Base-by-base conservation (phyloP, 495 filamentous ascomycete genomes). In the Cryomyces antarcticus region DNA sequence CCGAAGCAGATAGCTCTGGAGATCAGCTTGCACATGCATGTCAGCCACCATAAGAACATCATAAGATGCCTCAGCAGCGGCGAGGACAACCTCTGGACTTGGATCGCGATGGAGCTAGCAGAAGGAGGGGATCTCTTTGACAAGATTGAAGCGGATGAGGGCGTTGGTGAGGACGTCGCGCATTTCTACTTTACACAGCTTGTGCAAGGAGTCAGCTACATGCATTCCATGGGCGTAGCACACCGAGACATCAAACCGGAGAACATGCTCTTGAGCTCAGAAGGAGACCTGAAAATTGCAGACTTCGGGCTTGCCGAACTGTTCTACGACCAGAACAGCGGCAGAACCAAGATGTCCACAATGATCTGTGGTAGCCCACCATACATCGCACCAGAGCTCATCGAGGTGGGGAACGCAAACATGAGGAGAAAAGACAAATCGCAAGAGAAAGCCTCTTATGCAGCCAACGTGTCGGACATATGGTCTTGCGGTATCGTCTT, bases 21-120 rank as follows among this genome's bases (percentile, higher is more conserved):
- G 61, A 77, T 87, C 30, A 82, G 78, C 7, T 72, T 96, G 6
- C 89, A 99, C 62, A 73, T 71, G 31, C 76, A 86, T 52, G 77
- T 94, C 38, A 80, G 80, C 33, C 78, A 82, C 46, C 89, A 99
- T 56, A 70, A 76, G 38, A 95, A 96, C 59, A 78, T 99, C 42
- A 93, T 99, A 49, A 75, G 80, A 52, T 95, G 83, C 68, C 87
- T 87, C 50, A 74, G 77, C 30, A 78, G 73, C 4, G 89, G 83
- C 41, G 85, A 95, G 57, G 87, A 99, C 55, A 56, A 65, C 3
- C 62, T 77, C n/a, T 99, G 92, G 92, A 70, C 76, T 51, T 99
- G 88, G 88, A 93, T 99, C 53, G 86, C 84, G 10, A 95, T 99
- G 86, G 89, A 99, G 58, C 76, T 83, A 51, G 89, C 89, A 37